Percentiles rank a stretch among this genome's conserved stretches.
phyloP scores from a whole-genome alignment of 2,329 filamentous ascomycete species.

The Ceratocystis huliohia region DNA sequence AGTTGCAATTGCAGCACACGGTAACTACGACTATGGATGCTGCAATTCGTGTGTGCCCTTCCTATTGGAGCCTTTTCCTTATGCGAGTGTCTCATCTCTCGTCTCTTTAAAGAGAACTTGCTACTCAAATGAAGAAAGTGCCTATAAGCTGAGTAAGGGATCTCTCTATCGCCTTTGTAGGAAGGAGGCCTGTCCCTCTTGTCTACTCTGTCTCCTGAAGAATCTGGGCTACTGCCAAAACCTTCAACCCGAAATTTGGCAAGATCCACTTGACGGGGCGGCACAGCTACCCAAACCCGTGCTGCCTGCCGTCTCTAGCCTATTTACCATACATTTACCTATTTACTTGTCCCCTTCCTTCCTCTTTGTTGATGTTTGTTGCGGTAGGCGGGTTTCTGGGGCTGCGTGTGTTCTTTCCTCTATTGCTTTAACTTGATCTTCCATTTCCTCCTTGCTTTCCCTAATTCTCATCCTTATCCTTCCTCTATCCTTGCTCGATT shows the following conservation, averaged over 20 bases:
- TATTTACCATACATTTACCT: not conserved
- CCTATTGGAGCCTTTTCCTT: too few species aligned
- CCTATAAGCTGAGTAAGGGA: conserved; percentile 6
- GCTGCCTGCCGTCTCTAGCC: not conserved
- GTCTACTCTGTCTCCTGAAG: not conserved
- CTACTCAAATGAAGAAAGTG: too few species aligned
- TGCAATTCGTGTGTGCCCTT: too few species aligned
- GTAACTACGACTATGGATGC: too few species aligned
- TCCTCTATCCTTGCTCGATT: conserved; percentile 1
- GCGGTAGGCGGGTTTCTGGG: not conserved
- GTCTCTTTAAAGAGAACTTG: too few species aligned
- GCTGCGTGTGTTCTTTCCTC: conserved; percentile 1
- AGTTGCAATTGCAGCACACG: too few species aligned
- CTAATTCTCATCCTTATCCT: not conserved
- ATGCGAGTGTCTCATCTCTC: too few species aligned
- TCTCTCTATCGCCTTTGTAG: not conserved
- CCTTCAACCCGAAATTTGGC: not conserved
- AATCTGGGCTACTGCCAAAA: not conserved
- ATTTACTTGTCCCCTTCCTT: not conserved
- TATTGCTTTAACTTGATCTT: conserved; percentile 3
- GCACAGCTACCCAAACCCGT: not conserved
- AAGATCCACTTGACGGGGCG: not conserved
- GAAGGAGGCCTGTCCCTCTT: not conserved
- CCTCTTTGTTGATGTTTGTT: not conserved
- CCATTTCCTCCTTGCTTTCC: conserved; percentile 4